Evolutionary conservation across 352 stramenopile genomes (phyloP).

Genomic region (Halophytophthora polymorphica): DNA sequence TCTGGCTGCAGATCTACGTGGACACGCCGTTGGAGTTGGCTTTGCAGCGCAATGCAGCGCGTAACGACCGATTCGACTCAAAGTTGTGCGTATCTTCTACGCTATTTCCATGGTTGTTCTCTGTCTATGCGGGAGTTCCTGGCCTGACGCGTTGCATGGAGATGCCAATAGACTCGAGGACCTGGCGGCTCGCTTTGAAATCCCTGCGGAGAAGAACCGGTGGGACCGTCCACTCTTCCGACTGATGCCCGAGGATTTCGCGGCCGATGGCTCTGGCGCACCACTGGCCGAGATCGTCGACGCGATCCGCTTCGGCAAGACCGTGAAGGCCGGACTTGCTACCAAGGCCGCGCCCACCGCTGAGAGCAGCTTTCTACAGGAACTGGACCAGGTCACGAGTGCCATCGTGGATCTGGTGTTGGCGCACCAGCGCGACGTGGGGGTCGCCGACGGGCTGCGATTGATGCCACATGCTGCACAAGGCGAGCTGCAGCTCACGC

Average conservation of each 20-base stretch:
- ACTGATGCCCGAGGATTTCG: constrained; percentile 48
- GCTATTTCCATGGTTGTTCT: neutral
- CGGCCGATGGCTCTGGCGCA: constrained; percentile 25
- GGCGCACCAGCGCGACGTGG: constrained; percentile 59
- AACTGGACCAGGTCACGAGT: constrained; percentile 57
- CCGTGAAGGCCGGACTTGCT: constrained; percentile 62
- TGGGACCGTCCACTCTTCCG: constrained; percentile 91
- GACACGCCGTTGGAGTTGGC: constrained; percentile 62
- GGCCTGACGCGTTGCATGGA: neutral
- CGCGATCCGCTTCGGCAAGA: constrained; percentile 59
- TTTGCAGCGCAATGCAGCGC: constrained; percentile 48
- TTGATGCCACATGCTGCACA: constrained; percentile 32
- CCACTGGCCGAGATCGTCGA: constrained; percentile 53
- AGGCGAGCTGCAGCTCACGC: constrained; percentile 39
- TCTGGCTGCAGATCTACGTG: constrained; percentile 49
- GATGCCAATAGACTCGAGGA: constrained; percentile 60
- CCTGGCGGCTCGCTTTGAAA: constrained; percentile 87
- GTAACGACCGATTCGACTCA: constrained; percentile 35
- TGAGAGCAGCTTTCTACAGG: constrained; percentile 73
- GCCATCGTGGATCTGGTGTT: constrained; percentile 60
- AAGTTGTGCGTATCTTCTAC: constrained; percentile 35
- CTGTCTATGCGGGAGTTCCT: neutral
- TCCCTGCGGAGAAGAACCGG: constrained; percentile 90
- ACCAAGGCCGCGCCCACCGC: constrained; percentile 53
- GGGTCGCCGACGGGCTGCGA: constrained; percentile 45